These are phyloP conservation scores for Tuber umbilicatum DNA, from an alignment of 495 filamentous ascomycete species.

Conservation along the genomic window DNA sequence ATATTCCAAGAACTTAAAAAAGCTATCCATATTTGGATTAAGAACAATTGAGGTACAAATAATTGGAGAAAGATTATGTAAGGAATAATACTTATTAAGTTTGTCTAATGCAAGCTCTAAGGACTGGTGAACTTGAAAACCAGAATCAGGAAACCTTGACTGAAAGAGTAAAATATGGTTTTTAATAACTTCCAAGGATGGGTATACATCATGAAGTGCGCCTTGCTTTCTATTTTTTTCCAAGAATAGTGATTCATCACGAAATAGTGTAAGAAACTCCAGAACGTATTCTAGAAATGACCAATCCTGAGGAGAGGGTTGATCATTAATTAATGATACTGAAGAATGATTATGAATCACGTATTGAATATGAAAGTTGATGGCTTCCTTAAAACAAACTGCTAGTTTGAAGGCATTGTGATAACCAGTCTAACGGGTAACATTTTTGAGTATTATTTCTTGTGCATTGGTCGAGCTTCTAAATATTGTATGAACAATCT, in stretches of 20 bases:
- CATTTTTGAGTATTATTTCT: not conserved
- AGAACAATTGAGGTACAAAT: not conserved
- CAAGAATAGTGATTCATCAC: not conserved
- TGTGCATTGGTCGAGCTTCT: not conserved
- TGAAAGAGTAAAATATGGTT: no score
- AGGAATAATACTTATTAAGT: constrained; percentile 8
- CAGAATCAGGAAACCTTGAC: no score
- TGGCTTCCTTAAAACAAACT: not conserved
- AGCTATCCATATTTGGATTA: constrained; percentile 6
- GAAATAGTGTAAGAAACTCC: not conserved
- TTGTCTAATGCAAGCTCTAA: constrained; percentile 2
- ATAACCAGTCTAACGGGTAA: not conserved
- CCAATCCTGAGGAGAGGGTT: not conserved
- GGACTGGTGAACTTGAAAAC: no score
- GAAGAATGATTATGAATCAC: not conserved
- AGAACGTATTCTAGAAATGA: not conserved
- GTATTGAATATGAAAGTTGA: not conserved
- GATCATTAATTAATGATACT: not conserved
- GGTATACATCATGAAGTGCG: not conserved
- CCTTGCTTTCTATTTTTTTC: not conserved
- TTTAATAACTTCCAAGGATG: no score
- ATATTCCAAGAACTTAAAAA: constrained; percentile 5
- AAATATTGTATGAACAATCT: not conserved
- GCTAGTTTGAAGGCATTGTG: not conserved
- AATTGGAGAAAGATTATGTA: not conserved